Evolutionary conservation across 2,329 filamentous ascomycete genomes (phyloP), one percentile per base, ranked within the genome.

Genomic region (Metarhizium sp.): DNA sequence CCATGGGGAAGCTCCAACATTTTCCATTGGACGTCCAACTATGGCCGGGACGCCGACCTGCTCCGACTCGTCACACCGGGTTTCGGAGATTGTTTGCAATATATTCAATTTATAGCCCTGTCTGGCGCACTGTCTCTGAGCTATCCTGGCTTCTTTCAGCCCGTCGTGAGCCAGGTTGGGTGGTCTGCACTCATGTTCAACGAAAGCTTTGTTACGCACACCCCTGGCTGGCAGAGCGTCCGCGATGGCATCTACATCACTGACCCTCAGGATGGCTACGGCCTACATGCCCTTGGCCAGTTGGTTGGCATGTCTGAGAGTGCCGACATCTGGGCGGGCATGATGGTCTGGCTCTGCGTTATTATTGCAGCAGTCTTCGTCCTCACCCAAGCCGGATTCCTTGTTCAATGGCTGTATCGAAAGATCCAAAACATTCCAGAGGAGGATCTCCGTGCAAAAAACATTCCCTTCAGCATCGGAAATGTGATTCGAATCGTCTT

Each of bases 21-120:
- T 20, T 97, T 97, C 69, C 86, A 89, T 61, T 99, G 92, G 91
- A 91, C 90, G n/a, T 95, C 90, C 66, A 99, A 99, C 68, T 97
- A 95, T 68, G 94, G 94, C 40, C 85, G 92, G 62, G 94, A 99
- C 63, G 88, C 90, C 58, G 94, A 99, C 72, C 76, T 96, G 61
- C 77, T 99, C 54, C 85, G 94, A 55, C 78, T 99, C 50, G 90
- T 99, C 38, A 99, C 94, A 0, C 94, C 94, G 5, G 94, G 94
- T 1, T 97, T 99, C 67, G 91, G 90, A 6, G 94, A 99, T 67
- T 99, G 94, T 66, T 78, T 99, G 55, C 92, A 97, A 71, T 97
- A 99, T 69, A 88, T 99, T 18, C 94, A 99, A 67, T 99, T 96
- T 63, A 79, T 94, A 54, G 86, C 89, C 25, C 74, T 99, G 57